phyloP scores from a whole-genome alignment of 106 monocot genomes.

The Gastrodia elata region DNA sequence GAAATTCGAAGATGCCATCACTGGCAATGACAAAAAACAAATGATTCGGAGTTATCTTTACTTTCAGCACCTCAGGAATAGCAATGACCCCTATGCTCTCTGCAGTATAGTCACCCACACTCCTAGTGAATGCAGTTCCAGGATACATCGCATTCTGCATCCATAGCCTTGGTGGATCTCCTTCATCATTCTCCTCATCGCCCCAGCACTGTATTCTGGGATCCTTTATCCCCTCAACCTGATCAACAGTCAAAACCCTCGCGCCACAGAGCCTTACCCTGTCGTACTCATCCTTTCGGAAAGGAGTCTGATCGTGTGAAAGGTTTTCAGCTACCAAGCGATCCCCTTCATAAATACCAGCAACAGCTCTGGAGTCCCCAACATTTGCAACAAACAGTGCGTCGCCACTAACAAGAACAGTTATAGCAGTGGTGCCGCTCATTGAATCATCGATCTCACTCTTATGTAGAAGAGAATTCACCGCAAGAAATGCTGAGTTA shows the following conservation, averaged over 20 bases:
- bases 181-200: slow-evolving; percentile 53
- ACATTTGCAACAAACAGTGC: slow-evolving; percentile 67
- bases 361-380: slow-evolving; percentile 73
- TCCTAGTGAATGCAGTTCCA: slow-evolving; percentile 85
- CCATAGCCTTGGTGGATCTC: slow-evolving; percentile 88
- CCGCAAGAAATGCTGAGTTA: slow-evolving; percentile 26
- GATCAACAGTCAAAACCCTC: slow-evolving; percentile 63
- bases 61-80: slow-evolving; percentile 51
- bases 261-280: slow-evolving; percentile 65
- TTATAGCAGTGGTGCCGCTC: slow-evolving; percentile 81
- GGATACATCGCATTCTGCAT: slow-evolving; percentile 71
- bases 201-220: slow-evolving; percentile 58
- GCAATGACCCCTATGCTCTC: slow-evolving; percentile 75
- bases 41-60: slow-evolving; percentile 45
- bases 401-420: slow-evolving; percentile 51
- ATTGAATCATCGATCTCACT: slow-evolving; percentile 69
- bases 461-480: slow-evolving; percentile 42
- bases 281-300: slow-evolving; percentile 74
- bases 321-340: slow-evolving; percentile 46
- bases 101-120: slow-evolving; percentile 71
- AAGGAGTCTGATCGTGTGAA: slow-evolving; percentile 77
- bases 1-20: slow-evolving; percentile 87
- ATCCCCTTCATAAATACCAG: slow-evolving; percentile 34
- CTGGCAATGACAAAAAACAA: slow-evolving; percentile 77
- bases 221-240: slow-evolving; percentile 70